Evolutionary conservation across 768 basidiomycete genomes (phyloP), one percentile per base, ranked within the genome.

Genomic region (Pisolithus sp.): DNA sequence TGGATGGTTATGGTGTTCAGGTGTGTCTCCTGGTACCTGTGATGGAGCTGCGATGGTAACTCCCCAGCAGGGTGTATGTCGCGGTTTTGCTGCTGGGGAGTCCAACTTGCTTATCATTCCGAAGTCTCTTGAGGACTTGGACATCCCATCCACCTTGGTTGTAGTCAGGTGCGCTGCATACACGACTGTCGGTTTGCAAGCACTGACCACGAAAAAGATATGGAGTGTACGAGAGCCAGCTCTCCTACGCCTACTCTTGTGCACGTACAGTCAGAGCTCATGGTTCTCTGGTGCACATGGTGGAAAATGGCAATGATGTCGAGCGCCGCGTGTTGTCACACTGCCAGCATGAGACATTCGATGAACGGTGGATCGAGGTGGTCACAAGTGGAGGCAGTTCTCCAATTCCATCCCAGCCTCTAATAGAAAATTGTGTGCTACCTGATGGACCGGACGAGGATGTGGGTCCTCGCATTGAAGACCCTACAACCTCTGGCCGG

Each of bases 51-150:
- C 46, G 46, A 39, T 20, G 20, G 57, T 46, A 55, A 50, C 51
- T 44, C 9, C 49, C 10, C 55, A 84, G 79, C 68, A 73, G 59
- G 75, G 79, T 7, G 65, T 79, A 23, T 73, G 76, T 40, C 71
- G 69, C 20, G 69, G 68, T 43, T 86, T 88, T 52, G 63, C 69
- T 23, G 59, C 63, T 24, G 87, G 86, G 4, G 73, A 72, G 9
- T 75, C 72, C 55, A 91, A 91, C 61, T 69, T 89, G 9, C 67
- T 89, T 30, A 70, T 91, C 30, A 69, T 77, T 26, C 83, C 81
- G 1, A 80, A 80, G 57, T 73, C 75, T 1, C 65, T 73, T 5
- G 81, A 85, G 61, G 84, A 85, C 60, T 57, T 85, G 10, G 82
- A 81, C 44, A 49, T 86, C 24, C 79, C 82, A 6, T 73, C 73